Percentiles rank a stretch among this genome's conserved stretches.
These are phyloP conservation scores for Rhizophagus sp. DNA, from an alignment of 192 early-diverging fungal genomes.

Conservation along the genomic window DNA sequence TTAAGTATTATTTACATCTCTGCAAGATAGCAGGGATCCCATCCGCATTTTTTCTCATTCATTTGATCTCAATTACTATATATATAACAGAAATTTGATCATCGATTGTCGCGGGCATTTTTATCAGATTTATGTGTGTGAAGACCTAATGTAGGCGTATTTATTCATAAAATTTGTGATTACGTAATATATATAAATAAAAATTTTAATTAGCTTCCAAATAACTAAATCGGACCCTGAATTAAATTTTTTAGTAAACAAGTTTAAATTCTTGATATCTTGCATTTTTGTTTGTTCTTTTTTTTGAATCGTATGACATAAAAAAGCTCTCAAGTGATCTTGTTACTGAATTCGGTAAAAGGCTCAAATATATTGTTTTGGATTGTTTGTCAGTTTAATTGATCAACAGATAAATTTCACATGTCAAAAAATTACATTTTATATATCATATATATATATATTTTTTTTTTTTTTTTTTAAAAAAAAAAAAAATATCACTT, in stretches of 20 bases:
- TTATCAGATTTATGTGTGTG: neutral
- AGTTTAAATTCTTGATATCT: neutral
- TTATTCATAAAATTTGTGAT: neutral
- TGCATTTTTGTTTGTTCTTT: neutral
- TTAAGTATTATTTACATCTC: neutral
- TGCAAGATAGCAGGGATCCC: slow-evolving; percentile 9
- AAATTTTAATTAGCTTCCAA: neutral
- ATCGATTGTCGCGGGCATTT: neutral
- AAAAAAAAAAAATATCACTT: neutral
- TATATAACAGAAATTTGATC: neutral
- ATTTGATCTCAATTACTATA: neutral
- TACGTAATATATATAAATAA: no score
- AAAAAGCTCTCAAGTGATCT: no score
- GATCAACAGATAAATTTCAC: neutral
- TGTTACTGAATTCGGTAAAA: neutral
- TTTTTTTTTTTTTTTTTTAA: neutral
- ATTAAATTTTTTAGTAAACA: neutral
- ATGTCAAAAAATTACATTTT: neutral
- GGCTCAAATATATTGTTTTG: neutral
- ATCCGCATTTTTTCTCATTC: neutral
- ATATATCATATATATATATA: neutral
- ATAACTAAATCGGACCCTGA: neutral
- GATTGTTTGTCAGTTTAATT: neutral
- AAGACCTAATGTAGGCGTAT: neutral
- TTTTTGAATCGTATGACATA: no score